Conservation (phyloP, 352 stramenopile genomes). For the Saprolegnia diclina region DNA sequence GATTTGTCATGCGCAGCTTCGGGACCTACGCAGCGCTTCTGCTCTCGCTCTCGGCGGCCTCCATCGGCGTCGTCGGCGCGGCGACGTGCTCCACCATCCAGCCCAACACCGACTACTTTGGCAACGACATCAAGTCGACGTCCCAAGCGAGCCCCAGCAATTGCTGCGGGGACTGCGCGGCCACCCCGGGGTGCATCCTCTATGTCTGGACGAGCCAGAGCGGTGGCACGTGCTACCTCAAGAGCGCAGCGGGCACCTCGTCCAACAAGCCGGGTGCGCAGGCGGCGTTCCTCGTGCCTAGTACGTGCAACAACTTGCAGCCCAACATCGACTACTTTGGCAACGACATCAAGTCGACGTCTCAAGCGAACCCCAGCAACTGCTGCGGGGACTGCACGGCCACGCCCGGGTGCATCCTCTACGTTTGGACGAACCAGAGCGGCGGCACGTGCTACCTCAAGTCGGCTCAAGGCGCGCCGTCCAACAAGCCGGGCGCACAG, state of each 20-base stretch:
- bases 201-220: constrained; percentile 11
- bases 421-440: constrained; percentile 4
- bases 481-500: not conserved
- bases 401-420: constrained; percentile 4
- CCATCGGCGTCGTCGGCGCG: not conserved
- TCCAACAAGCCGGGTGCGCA: not conserved
- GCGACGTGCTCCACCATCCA: not conserved
- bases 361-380: constrained; percentile 28
- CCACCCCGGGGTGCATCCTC: constrained; percentile 3
- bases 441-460: constrained; percentile 26
- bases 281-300: not conserved
- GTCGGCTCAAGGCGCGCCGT: not conserved
- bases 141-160: constrained; percentile 28
- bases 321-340: constrained; percentile 26
- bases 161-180: constrained; percentile 9
- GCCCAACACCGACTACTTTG: constrained; percentile 25
- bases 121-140: constrained; percentile 30
- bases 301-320: not conserved
- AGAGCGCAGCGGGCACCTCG: not conserved
- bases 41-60: not conserved
- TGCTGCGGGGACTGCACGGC: constrained; percentile 10
- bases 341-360: constrained; percentile 30
- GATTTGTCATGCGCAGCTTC: not conserved
- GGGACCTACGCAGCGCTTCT: too few relatives aligned
- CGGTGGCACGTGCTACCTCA: constrained; percentile 26